Evolutionary conservation across 2,329 filamentous ascomycete species (phyloP).

Genomic region (Neopestalotiopsis clavispora): DNA sequence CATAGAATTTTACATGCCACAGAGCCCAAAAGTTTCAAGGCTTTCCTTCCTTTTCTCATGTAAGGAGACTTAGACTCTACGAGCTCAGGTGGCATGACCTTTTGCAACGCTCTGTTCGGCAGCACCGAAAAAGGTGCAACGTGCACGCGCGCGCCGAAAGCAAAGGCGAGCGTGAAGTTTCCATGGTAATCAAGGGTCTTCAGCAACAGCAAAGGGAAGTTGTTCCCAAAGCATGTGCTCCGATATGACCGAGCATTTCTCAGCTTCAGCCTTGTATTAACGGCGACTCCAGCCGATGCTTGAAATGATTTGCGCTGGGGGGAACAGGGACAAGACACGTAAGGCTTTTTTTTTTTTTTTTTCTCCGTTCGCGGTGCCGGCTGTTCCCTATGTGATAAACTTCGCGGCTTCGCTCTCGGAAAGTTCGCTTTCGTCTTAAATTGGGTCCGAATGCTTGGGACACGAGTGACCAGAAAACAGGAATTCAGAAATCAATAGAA

Average conservation of each 20-base stretch:
- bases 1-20: neutral
- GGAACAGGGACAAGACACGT: too few species aligned
- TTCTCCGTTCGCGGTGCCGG: too few species aligned
- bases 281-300: too few species aligned
- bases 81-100: neutral
- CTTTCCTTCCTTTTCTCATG: neutral
- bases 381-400: neutral
- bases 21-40: neutral
- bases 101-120: neutral
- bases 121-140: neutral
- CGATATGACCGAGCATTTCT: too few species aligned
- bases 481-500: neutral
- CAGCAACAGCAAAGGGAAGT: too few species aligned
- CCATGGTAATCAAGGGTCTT: neutral
- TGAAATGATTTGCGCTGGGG: too few species aligned
- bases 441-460: neutral
- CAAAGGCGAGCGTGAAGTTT: neutral
- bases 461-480: neutral
- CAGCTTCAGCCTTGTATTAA: too few species aligned
- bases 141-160: neutral
- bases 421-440: neutral
- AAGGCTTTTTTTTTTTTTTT: too few species aligned
- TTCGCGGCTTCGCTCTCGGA: slow-evolving; percentile 5
- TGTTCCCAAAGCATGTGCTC: too few species aligned
- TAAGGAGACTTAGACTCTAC: neutral